Evolutionary conservation across 2,329 filamentous ascomycete species (phyloP).

Genomic region (Cucurbitaria berberidis): DNA sequence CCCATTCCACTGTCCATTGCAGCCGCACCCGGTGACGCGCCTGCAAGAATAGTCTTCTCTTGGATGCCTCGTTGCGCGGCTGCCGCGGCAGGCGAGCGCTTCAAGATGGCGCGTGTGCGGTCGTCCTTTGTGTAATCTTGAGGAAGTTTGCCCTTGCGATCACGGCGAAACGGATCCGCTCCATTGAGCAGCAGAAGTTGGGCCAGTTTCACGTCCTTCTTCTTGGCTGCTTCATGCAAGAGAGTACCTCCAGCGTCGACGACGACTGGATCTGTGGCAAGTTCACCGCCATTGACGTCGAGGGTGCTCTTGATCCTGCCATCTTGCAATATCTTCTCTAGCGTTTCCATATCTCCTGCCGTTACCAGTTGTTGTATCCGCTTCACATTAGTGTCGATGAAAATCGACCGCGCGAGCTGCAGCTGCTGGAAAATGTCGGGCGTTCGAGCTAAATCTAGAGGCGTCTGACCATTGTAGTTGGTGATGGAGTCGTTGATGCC

Average conservation of each 20-base stretch:
- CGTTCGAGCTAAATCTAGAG: conserved; percentile 86
- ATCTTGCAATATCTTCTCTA: conserved; percentile 84
- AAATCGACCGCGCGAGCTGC: conserved; percentile 87
- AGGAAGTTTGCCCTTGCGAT: conserved; percentile 92
- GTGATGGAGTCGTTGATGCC: conserved; percentile 86
- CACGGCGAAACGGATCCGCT: conserved; percentile 92
- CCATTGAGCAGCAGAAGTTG: conserved; percentile 91
- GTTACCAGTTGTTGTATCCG: conserved; percentile 82
- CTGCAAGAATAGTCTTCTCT: conserved; percentile 93
- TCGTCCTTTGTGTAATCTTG: conserved; percentile 98
- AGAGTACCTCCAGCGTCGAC: conserved; percentile 86
- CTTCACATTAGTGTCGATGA: conserved; percentile 83
- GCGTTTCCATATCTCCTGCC: conserved; percentile 73
- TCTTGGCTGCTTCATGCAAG: conserved; percentile 89
- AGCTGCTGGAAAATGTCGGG: conserved; percentile 96
- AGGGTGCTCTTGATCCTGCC: conserved; percentile 82
- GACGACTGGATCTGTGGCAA: conserved; percentile 80
- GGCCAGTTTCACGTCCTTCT: conserved; percentile 84
- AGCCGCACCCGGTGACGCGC: conserved; percentile 64
- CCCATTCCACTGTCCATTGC: conserved; percentile 67
- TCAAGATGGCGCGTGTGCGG: conserved; percentile 82
- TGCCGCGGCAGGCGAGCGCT: conserved; percentile 91
- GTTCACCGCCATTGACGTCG: conserved; percentile 90
- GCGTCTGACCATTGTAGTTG: conserved; percentile 83
- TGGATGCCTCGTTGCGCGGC: conserved; percentile 95